Percentiles rank a stretch among this genome's conserved stretches.
These are phyloP conservation scores for Kluyveromyces marxianus DNA, from an alignment of 1,139 yeast species.

Conservation along the genomic window DNA sequence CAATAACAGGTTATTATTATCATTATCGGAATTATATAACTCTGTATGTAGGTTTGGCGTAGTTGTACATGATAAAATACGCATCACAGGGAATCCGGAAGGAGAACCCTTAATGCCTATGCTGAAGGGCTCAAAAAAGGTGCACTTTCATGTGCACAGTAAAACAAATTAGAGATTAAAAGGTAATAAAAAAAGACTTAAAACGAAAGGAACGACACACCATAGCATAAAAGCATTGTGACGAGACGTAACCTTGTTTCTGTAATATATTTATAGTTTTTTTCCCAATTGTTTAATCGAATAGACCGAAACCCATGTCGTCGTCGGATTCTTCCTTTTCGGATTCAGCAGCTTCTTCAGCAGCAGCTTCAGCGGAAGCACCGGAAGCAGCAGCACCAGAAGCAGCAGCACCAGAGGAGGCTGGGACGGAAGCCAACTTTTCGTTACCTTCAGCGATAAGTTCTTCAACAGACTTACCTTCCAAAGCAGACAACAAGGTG, in stretches of 20 bases:
- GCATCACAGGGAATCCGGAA: neutral
- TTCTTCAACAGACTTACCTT: conserved; percentile 70
- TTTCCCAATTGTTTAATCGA: conserved; percentile 46
- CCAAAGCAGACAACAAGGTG: conserved; percentile 59
- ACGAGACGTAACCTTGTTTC: no score
- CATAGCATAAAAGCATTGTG: no score
- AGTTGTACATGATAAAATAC: neutral
- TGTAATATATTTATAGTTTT: no score
- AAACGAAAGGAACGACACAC: no score
- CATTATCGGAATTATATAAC: neutral
- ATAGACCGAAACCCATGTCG: conserved; percentile 88
- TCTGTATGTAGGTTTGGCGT: neutral
- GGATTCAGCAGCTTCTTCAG: conserved; percentile 53
- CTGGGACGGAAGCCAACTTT: conserved; percentile 76
- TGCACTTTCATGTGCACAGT: no score
- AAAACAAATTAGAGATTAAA: no score
- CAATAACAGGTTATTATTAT: neutral
- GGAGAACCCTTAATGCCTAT: neutral
- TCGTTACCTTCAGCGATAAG: conserved; percentile 74
- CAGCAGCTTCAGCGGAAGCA: conserved; percentile 50
- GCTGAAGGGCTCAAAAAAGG: no score
- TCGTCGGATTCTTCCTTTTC: conserved; percentile 54
- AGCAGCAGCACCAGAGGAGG: conserved; percentile 76
- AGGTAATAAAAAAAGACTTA: no score
- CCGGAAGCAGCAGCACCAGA: conserved; percentile 49